A percentile compares a stretch with the other conserved stretches of the same genome.
phyloP scores from a whole-genome alignment of 2,329 filamentous ascomycete species.

The Setomelanomma holmii region DNA sequence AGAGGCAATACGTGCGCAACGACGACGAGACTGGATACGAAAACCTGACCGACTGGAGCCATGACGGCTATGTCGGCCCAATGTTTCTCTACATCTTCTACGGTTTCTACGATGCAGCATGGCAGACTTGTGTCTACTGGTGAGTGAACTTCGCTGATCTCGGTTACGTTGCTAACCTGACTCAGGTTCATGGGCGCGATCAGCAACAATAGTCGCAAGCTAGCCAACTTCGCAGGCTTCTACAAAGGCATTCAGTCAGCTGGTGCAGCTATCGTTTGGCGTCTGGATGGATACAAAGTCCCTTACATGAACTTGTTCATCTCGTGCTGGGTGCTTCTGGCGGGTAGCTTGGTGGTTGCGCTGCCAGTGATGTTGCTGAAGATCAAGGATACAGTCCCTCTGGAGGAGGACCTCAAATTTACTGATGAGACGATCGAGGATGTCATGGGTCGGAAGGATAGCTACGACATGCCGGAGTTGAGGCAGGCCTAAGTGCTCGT shows the following conservation, averaged over 20 bases:
- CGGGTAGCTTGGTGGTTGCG: slow-evolving; percentile 73
- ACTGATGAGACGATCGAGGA: slow-evolving; percentile 72
- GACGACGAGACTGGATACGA: slow-evolving; percentile 12
- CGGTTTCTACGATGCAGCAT: slow-evolving; percentile 84
- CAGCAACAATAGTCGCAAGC: slow-evolving; percentile 86
- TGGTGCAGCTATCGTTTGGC: slow-evolving; percentile 76
- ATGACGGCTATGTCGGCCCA: slow-evolving; percentile 71
- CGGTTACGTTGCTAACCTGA: slow-evolving; percentile 4
- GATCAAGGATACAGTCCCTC: slow-evolving; percentile 76
- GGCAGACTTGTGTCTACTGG: slow-evolving; percentile 92
- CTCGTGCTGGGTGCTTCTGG: slow-evolving; percentile 76
- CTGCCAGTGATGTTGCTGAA: slow-evolving; percentile 77
- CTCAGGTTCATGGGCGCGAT: slow-evolving; percentile 85
- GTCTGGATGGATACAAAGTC: slow-evolving; percentile 63
- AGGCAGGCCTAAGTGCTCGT: not conserved
- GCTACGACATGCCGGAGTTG: not conserved
- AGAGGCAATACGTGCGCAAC: slow-evolving; percentile 61
- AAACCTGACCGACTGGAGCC: slow-evolving; percentile 65
- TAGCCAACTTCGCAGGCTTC: slow-evolving; percentile 87
- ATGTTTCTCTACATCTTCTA: slow-evolving; percentile 91
- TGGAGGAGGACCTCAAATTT: slow-evolving; percentile 74
- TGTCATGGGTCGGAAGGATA: slow-evolving; percentile 5
- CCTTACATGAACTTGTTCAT: slow-evolving; percentile 74
- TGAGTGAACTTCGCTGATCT: slow-evolving; percentile 39
- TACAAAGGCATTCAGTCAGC: slow-evolving; percentile 88